Percentiles rank a stretch among this genome's conserved stretches.
These are phyloP conservation scores for Phytomonas francai DNA, from an alignment of 208 protist species.

Conservation along the genomic window DNA sequence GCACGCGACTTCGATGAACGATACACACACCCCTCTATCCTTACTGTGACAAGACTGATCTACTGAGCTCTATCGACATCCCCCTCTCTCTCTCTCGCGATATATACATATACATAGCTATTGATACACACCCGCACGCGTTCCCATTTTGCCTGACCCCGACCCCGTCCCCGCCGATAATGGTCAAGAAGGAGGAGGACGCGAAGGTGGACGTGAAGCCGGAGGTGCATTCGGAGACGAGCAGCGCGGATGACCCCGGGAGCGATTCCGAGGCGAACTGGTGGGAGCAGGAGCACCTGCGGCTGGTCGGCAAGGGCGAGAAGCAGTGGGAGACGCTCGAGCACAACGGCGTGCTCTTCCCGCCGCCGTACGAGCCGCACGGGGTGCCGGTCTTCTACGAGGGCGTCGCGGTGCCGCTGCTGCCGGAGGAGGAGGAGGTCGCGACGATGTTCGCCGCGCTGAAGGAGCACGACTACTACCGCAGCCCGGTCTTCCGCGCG, in stretches of 20 bases:
- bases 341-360: slow-evolving; percentile 97
- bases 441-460: slow-evolving; percentile 97
- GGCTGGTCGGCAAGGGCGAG: slow-evolving; percentile 59
- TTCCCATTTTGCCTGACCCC: too few species aligned
- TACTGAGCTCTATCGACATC: too few species aligned
- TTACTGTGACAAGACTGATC: neutral
- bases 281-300: slow-evolving; percentile 82
- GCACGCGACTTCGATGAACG: neutral
- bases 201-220: slow-evolving; percentile 21
- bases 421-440: slow-evolving; percentile 95
- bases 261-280: slow-evolving; percentile 61
- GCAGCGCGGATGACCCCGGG: slow-evolving; percentile 30
- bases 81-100: too few species aligned
- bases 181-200: slow-evolving; percentile 26
- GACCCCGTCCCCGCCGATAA: too few species aligned
- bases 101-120: too few species aligned
- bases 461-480: slow-evolving; percentile 93
- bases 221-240: neutral
- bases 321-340: slow-evolving; percentile 92
- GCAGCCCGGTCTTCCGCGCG: slow-evolving; percentile 92
- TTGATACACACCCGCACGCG: too few species aligned
- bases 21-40: neutral
- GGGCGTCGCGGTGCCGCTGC: slow-evolving; percentile 87
- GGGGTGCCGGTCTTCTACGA: slow-evolving; percentile 95
- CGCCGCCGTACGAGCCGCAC: slow-evolving; percentile 95